Percentiles rank a stretch among this genome's conserved stretches.
Conservation (phyloP, 306 rosid species). For the Prunus armeniaca region DNA sequence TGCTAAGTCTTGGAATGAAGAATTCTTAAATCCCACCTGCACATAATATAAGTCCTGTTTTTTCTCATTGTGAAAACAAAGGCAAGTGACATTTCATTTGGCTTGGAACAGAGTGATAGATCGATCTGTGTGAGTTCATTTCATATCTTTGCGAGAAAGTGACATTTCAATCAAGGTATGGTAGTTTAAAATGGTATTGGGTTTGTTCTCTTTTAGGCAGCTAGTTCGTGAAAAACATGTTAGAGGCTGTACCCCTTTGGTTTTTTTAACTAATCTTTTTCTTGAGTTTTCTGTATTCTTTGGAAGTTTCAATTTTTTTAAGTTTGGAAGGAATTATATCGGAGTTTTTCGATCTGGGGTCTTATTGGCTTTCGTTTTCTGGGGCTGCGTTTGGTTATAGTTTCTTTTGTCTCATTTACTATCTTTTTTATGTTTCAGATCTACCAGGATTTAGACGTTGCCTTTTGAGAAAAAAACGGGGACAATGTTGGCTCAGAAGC, state of each 20-base stretch:
- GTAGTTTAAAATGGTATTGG: constrained; percentile 5
- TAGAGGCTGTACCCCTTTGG: not conserved
- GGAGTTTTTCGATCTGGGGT: constrained; percentile 26
- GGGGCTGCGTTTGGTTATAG: constrained; percentile 34
- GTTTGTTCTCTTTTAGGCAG: constrained; percentile 1
- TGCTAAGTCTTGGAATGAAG: constrained; percentile 16
- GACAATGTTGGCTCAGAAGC: constrained; percentile 79
- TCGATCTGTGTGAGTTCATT: not conserved
- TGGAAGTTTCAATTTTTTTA: constrained; percentile 1
- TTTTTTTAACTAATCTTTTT: not conserved
- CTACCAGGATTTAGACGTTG: constrained; percentile 39
- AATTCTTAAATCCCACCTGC: constrained; percentile 12
- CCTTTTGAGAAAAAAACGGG: constrained; percentile 4
- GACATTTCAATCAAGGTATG: constrained; percentile 50
- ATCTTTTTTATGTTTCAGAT: constrained; percentile 59
- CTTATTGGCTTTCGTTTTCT: constrained; percentile 59
- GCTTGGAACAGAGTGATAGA: not conserved
- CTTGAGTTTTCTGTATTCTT: constrained; percentile 5
- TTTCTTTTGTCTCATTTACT: constrained; percentile 46
- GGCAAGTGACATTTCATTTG: not conserved
- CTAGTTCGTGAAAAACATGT: constrained; percentile 18
- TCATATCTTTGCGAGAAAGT: constrained; percentile 25
- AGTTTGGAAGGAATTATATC: constrained; percentile 19
- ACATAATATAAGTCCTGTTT: not conserved
- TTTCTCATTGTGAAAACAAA: not conserved